Evolutionary conservation across 1,284 basidiomycete species (phyloP).

Genomic region (Anthracocystis panici-leucophaei): DNA sequence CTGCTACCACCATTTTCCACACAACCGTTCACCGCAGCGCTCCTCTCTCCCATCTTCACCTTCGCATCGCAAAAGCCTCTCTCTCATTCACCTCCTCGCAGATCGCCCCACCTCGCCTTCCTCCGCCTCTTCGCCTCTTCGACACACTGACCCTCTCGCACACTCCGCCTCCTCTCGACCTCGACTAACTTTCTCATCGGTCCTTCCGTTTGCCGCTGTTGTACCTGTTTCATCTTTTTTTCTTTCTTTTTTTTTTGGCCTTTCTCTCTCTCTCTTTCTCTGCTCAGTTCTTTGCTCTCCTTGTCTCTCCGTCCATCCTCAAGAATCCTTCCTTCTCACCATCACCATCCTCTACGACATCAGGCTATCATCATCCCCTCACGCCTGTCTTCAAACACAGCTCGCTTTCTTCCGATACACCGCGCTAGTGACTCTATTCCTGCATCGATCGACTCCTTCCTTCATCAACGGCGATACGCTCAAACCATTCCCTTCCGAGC

Average conservation of each 20-base stretch:
- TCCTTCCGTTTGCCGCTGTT: slow-evolving; percentile 18
- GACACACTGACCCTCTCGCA: slow-evolving; percentile 1
- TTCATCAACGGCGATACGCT: neutral
- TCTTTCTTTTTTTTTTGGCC: slow-evolving; percentile 7
- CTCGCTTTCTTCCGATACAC: slow-evolving; percentile 4
- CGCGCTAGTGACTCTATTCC: slow-evolving; percentile 11
- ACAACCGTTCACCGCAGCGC: slow-evolving; percentile 23
- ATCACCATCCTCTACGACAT: slow-evolving; percentile 5
- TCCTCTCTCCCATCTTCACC: neutral
- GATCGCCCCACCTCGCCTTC: slow-evolving; percentile 14
- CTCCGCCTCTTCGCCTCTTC: slow-evolving; percentile 7
- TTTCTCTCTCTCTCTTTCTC: slow-evolving; percentile 13
- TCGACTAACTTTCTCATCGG: slow-evolving; percentile 28
- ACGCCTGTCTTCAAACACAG: slow-evolving; percentile 1
- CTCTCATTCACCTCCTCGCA: slow-evolving; percentile 23
- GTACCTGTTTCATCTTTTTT: slow-evolving; percentile 28
- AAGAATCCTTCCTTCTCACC: slow-evolving; percentile 9
- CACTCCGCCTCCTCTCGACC: slow-evolving; percentile 5
- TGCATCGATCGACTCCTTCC: slow-evolving; percentile 3
- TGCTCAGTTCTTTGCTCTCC: slow-evolving; percentile 10
- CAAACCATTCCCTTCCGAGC: neutral
- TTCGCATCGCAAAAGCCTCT: slow-evolving; percentile 1
- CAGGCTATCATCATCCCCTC: neutral
- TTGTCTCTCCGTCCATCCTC: slow-evolving; percentile 11
- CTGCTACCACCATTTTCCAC: slow-evolving; percentile 8